Evolutionary conservation across 352 stramenopile genomes (phyloP), one percentile per base, ranked within the genome.

Genomic region (Phytophthora fragariaefolia): DNA sequence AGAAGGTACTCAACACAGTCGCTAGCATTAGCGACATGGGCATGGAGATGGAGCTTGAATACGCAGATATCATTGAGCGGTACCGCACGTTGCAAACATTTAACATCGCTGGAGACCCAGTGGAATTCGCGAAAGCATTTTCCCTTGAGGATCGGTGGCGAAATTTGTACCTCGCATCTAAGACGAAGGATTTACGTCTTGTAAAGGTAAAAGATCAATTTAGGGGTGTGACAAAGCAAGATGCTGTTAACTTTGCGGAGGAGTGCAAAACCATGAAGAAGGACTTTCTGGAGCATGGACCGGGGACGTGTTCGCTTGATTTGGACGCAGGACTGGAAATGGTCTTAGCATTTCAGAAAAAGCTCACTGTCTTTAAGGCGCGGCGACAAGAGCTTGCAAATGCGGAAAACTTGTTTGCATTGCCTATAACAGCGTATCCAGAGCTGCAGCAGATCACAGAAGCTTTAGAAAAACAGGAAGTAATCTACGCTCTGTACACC

Each of bases 41-140:
- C 46, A 98, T 98, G 93, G 95, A 98, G 60, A 92, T 98, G 63
- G 96, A 98, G 72, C 86, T 99, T 4, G 92, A 95, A 43, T 98
- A 98, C 53, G 69, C 80, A 1, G 96, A 98, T 57, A 93, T 98
- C 34, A 96, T 91, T 32, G 96, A 99, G 69, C 69, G 95, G 5
- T 98, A 98, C 36, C 81, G 87, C 0, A 97, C 92, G 4, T 66
- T 97, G 6, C 77, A 91, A 32, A 90, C 79, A 1, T 97, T 97
- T 54, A 79, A 58, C 17, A 95, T 98, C n/a, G 62, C 82, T 4
- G 80, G 90, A 7, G 87, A 98, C 1, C 38, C 69, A 0, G 43
- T 47, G 0, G 93, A 98, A 56, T 77, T 82, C 13, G 71, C 82
- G 6, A 77, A 77, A 1, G 94, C 93, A 2, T 87, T 96, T 69